Evolutionary conservation across 345 rosid species (phyloP).

Genomic region (Carallia brachiata): DNA sequence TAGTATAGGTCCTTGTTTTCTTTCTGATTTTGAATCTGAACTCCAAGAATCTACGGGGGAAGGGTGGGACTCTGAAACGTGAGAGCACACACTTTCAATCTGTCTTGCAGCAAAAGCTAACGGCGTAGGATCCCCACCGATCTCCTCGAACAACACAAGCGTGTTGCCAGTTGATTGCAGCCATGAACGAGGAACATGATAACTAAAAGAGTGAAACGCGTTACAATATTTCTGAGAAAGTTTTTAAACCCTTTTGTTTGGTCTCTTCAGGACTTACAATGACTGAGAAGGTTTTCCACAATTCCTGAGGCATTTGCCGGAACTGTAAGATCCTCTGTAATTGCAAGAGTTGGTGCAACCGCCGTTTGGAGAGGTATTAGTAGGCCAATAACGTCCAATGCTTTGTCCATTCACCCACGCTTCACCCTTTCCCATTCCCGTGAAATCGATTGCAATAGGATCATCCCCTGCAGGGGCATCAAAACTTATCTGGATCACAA

Average conservation of each 20-base stretch:
- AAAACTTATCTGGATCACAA: slow-evolving; percentile 55
- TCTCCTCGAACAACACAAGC: slow-evolving; percentile 81
- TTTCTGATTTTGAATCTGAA: slow-evolving; percentile 43
- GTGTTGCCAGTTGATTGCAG: slow-evolving; percentile 61
- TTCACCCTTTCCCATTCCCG: slow-evolving; percentile 88
- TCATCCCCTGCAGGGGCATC: slow-evolving; percentile 63
- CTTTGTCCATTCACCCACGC: slow-evolving; percentile 99
- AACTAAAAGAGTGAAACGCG: slow-evolving; percentile 42
- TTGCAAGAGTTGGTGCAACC: slow-evolving; percentile 72
- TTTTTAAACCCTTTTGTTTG: neutral
- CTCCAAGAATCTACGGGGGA: slow-evolving; percentile 71
- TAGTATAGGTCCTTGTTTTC: slow-evolving; percentile 40
- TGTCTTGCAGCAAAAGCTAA: slow-evolving; percentile 57
- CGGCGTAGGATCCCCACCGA: slow-evolving; percentile 82
- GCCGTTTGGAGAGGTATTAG: slow-evolving; percentile 37
- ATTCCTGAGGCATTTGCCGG: slow-evolving; percentile 77
- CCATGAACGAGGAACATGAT: slow-evolving; percentile 95
- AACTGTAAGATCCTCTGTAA: slow-evolving; percentile 65
- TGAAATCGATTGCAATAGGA: slow-evolving; percentile 82
- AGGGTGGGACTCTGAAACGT: slow-evolving; percentile 73
- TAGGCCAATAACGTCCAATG: slow-evolving; percentile 95
- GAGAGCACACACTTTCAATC: slow-evolving; percentile 52
- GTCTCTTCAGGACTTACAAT: slow-evolving; percentile 50
- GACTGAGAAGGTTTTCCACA: slow-evolving; percentile 88
- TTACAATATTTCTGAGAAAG: slow-evolving; percentile 6